Base-by-base conservation (phyloP, 192 early-diverging fungal species). In the Coemansia sp. region DNA sequence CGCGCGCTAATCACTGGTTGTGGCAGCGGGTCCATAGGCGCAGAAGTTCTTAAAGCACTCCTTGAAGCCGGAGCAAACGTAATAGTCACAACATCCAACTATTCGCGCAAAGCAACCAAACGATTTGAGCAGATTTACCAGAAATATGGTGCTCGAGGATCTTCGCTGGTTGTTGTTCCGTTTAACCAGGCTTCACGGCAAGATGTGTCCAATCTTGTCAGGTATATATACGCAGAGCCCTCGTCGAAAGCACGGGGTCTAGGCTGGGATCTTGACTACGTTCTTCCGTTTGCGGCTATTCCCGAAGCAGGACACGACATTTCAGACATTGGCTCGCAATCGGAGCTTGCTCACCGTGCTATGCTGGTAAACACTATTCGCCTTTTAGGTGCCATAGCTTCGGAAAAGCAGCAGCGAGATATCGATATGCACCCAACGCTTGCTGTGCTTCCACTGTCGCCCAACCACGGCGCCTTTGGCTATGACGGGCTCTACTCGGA, bases 401-500 rank as follows among this genome's bases (percentile, higher is more conserved):
- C 82, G 56, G 85, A 91, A 74, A 98, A 98, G 87, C 85, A 88
- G 67, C 64, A 66, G 69, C 73, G 85, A 33, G 86, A 89, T 34
- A 88, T 85, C 64, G 89, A 92, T 66, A 95, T 92, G 57, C 92
- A 93, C 59, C 92, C 94, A 49, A 92, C 96, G 20, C 88, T 90
- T 51, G 91, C 92, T 28, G 83, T 98, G 16, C 77, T 98, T 33
- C 96, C 96, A 8, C 72, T 96, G 57, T 98, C 96, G 61, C 96
- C 96, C 57, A 98, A 98, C 87, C 96, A 98, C 78, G 96, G 94
- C 56, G 91, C 91, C 4, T 98, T 98, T 70, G 96, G 96, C 63
- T 82, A 76, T 56, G 92, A 98, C 66, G 96, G 96, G 74, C 87
- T 95, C 14, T 98, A 98, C 78, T 85, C 88, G 60, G 96, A 98